Evolutionary conservation across 2,329 filamentous ascomycete species (phyloP).

Genomic region (Cladophialophora exuberans): DNA sequence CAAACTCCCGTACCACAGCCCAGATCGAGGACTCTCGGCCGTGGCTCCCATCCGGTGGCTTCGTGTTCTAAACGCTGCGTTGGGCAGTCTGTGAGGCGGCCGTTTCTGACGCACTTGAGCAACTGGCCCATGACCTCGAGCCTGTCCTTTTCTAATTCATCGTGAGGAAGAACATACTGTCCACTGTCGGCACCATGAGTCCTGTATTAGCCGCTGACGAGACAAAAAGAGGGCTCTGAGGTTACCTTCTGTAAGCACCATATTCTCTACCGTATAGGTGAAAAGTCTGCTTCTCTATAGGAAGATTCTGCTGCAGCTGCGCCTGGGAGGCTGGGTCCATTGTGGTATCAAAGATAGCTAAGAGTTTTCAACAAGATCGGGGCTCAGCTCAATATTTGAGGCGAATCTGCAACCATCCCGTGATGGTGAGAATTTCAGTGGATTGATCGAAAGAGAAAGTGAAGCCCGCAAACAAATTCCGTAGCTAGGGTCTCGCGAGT

Average conservation of each 20-base stretch:
- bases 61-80: slow-evolving; percentile 5
- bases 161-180: slow-evolving; percentile 76
- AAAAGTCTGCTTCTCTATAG: slow-evolving; percentile 7
- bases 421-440: too few species aligned
- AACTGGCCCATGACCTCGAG: slow-evolving; percentile 83
- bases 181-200: slow-evolving; percentile 44
- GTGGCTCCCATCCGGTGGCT: slow-evolving; percentile 8
- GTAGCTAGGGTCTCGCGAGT: too few species aligned
- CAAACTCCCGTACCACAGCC: slow-evolving; percentile 91
- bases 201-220: slow-evolving; percentile 12
- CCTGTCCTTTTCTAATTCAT: slow-evolving; percentile 75
- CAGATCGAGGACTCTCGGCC: slow-evolving; percentile 61
- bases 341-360: too few species aligned
- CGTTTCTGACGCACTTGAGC: slow-evolving; percentile 65
- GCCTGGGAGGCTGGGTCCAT: not conserved
- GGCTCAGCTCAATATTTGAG: not conserved
- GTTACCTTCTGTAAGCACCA: slow-evolving; percentile 28
- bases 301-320: not conserved
- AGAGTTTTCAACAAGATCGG: too few species aligned
- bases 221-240: not conserved
- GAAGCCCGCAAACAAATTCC: too few species aligned
- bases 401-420: not conserved
- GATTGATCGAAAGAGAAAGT: not conserved
- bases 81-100: slow-evolving; percentile 44
- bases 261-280: slow-evolving; percentile 28